Base-by-base conservation (phyloP, 2,329 filamentous ascomycete species). In the Torrubiella hemipterigena region DNA sequence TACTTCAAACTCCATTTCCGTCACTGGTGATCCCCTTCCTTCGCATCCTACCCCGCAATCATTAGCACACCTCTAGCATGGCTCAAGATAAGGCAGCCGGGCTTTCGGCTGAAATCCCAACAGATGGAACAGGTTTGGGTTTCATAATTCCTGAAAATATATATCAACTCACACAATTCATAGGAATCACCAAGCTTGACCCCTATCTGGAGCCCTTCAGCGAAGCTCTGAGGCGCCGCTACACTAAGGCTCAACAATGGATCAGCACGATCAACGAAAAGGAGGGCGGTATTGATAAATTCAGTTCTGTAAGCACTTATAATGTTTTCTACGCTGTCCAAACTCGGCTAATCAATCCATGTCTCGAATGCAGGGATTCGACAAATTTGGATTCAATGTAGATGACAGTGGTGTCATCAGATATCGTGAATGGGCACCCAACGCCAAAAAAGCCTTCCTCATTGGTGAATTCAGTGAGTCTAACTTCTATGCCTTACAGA, bases 341-440 rank as follows among this genome's bases (percentile, higher is more conserved):
- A n/a, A n/a, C n/a, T n/a, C n/a, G n/a, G n/a, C n/a, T n/a, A n/a
- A n/a, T n/a, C n/a, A n/a, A n/a, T n/a, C n/a, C n/a, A n/a, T n/a
- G n/a, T n/a, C n/a, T n/a, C n/a, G n/a, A n/a, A 38, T 44, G 11
- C 12, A 93, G 84, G 89, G 91, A 27, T 81, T 75, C 39, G 85
- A 96, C 50, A 78, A 69, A 39, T 94, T 82, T 50, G 91, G 91
- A 34, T 74, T 98, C 57, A 85, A 83, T 43, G 77, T 91, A 37
- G 69, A 79, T 50, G 63, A 73, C 32, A 77, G 93, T 47, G 84
- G 84, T 54, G 86, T 87, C 54, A 85, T 98, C 42, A 66, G 69
- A 35, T 98, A 98, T 58, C 73, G 85, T 44, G 91, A 98, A 69
- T 98, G 91, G 91, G 91, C 91, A 1, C 87, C 91, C 17, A 93